Evolutionary conservation across 495 filamentous ascomycete genomes (phyloP).

Genomic region (Daldinia childiae): DNA sequence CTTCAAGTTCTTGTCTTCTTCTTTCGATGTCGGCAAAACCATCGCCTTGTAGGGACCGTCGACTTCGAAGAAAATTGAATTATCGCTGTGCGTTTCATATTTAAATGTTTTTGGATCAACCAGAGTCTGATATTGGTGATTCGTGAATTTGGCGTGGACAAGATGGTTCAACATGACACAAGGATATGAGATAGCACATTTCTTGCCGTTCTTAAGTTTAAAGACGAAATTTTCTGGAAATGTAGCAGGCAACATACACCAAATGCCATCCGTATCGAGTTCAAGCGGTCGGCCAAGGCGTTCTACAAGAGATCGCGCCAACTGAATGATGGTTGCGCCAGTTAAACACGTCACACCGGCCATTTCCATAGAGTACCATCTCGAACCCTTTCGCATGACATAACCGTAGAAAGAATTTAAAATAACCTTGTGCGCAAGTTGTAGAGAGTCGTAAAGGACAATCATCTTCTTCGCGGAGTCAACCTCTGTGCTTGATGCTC

Average conservation of each 20-base stretch:
- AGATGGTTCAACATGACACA: slow-evolving; percentile 99
- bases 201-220: slow-evolving; percentile 93
- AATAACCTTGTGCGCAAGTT: slow-evolving; percentile 98
- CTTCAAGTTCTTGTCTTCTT: slow-evolving; percentile 99
- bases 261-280: slow-evolving; percentile 99
- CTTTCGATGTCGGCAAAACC: slow-evolving; percentile 96
- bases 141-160: slow-evolving; percentile 94
- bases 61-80: slow-evolving; percentile 99
- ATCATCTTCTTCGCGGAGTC: slow-evolving; percentile 99
- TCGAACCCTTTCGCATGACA: slow-evolving; percentile 97
- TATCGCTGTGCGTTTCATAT: slow-evolving; percentile 96
- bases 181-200: slow-evolving; percentile 92
- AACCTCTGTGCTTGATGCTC: slow-evolving; percentile 78
- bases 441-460: slow-evolving; percentile 91
- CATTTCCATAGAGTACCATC: slow-evolving; percentile 99
- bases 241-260: slow-evolving; percentile 97
- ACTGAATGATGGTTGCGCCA: slow-evolving; percentile 95
- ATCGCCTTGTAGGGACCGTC: slow-evolving; percentile 98
- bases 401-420: slow-evolving; percentile 99
- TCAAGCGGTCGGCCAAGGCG: slow-evolving; percentile 92
- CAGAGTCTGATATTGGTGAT: slow-evolving; percentile 94
- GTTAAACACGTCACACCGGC: slow-evolving; percentile 98
- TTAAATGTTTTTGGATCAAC: slow-evolving; percentile 79
- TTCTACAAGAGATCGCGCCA: slow-evolving; percentile 94
- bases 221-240: slow-evolving; percentile 98